Percentiles rank a stretch among this genome's conserved stretches.
Conservation (phyloP, 257 asterid species). For the Mitragyna speciosa region DNA sequence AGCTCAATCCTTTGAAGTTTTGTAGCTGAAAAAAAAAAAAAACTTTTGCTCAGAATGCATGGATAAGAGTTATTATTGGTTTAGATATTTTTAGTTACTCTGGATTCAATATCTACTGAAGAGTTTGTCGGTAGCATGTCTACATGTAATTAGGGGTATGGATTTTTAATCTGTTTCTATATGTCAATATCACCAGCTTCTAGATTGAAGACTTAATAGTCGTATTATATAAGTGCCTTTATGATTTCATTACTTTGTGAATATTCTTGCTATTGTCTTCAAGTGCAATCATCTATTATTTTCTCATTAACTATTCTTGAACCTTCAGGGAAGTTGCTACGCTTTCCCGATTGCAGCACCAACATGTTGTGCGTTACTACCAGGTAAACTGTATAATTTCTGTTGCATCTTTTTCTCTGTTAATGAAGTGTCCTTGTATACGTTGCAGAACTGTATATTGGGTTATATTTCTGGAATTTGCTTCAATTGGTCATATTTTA, state of each 20-base stretch:
- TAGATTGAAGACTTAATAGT: background rate
- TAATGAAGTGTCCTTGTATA: background rate
- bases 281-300: background rate
- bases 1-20: too few species aligned
- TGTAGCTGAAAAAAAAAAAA: too few species aligned
- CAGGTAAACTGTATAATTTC: conserved; percentile 50
- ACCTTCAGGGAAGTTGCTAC: conserved; percentile 86
- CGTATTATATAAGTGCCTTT: background rate
- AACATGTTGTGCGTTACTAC: conserved; percentile 93
- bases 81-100: too few species aligned
- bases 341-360: conserved; percentile 94
- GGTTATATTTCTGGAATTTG: background rate
- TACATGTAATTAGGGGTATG: background rate
- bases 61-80: too few species aligned
- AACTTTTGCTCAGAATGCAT: too few species aligned
- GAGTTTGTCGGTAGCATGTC: background rate
- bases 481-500: background rate
- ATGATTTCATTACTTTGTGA: background rate
- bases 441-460: background rate
- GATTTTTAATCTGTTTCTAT: background rate
- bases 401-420: conserved; percentile 17
- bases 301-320: background rate
- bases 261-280: background rate
- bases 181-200: background rate
- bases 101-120: too few species aligned